Conservation (phyloP, 371 early-diverging fungal genomes). For the Mortierella sp. region DNA sequence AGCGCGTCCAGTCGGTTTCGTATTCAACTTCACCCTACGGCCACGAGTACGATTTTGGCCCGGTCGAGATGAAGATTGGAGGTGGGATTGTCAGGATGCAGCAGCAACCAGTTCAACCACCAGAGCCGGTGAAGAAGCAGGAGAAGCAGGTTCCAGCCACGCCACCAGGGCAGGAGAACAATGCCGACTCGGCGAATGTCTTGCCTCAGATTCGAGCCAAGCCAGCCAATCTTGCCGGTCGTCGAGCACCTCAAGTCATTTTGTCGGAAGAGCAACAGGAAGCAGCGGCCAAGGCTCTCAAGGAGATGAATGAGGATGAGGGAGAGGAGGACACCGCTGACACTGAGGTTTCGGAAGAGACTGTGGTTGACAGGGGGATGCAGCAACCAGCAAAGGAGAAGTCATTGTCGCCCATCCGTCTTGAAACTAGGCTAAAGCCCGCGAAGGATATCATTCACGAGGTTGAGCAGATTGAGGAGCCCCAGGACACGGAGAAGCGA, state of each 20-base stretch:
- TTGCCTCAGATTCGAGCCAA: conserved; percentile 56
- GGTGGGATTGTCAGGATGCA: conserved; percentile 1
- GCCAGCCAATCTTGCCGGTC: conserved; percentile 25
- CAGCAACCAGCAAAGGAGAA: neutral
- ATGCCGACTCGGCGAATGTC: conserved; percentile 17
- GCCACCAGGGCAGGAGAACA: conserved; percentile 12
- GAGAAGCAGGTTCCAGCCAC: neutral
- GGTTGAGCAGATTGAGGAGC: neutral
- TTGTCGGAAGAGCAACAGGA: conserved; percentile 30
- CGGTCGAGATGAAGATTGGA: conserved; percentile 1
- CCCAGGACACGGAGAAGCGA: neutral
- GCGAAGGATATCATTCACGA: neutral
- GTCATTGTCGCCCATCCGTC: neutral
- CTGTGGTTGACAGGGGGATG: neutral
- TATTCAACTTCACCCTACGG: conserved; percentile 29
- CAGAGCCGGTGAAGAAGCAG: neutral
- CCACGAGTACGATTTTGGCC: conserved; percentile 31
- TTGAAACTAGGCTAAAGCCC: neutral
- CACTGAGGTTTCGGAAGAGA: neutral
- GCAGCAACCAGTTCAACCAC: neutral
- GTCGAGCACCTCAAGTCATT: conserved; percentile 49
- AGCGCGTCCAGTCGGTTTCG: conserved; percentile 17
- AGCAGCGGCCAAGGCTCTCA: conserved; percentile 4
- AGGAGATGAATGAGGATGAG: conserved; percentile 13
- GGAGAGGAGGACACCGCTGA: neutral